These are phyloP conservation scores for Skeletonema tropicum DNA, from an alignment of 108 stramenopile species.

Conservation along the genomic window DNA sequence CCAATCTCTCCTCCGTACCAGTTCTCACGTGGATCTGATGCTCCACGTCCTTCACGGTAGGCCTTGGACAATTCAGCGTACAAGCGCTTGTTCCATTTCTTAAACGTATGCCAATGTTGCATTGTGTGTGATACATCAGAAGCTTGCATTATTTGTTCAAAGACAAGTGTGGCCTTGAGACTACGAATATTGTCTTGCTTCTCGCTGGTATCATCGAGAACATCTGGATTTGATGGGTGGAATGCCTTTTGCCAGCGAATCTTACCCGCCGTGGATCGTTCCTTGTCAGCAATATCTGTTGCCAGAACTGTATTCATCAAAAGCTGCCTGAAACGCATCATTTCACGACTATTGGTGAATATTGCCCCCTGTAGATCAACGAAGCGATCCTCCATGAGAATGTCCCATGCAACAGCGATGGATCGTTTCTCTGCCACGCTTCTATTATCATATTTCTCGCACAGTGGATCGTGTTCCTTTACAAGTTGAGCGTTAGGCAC, in stretches of 20 bases:
- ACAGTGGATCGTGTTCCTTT: slow-evolving; percentile 45
- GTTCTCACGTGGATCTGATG: slow-evolving; percentile 21
- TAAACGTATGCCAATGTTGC: slow-evolving; percentile 64
- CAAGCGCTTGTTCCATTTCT: slow-evolving; percentile 59
- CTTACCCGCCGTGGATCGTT: slow-evolving; percentile 40
- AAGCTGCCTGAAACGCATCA: slow-evolving; percentile 59
- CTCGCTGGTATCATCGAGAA: slow-evolving; percentile 1
- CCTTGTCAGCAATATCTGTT: slow-evolving; percentile 61
- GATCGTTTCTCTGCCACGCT: slow-evolving; percentile 61
- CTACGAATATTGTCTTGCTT: slow-evolving; percentile 34
- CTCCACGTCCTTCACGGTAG: slow-evolving; percentile 38
- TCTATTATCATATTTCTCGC: slow-evolving; percentile 29
- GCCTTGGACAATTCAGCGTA: slow-evolving; percentile 54
- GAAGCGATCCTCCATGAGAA: slow-evolving; percentile 54
- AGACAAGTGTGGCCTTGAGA: slow-evolving; percentile 57
- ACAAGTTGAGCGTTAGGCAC: slow-evolving; percentile 58
- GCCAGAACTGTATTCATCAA: slow-evolving; percentile 56
- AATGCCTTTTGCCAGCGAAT: slow-evolving; percentile 64
- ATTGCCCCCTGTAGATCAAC: slow-evolving; percentile 38
- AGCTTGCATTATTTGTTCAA: slow-evolving; percentile 65
- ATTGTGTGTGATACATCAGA: slow-evolving; percentile 68
- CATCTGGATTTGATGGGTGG: slow-evolving; percentile 4
- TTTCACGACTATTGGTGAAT: slow-evolving; percentile 34
- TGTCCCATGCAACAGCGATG: slow-evolving; percentile 50
- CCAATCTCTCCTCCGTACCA: slow-evolving; percentile 58